phyloP scores from a whole-genome alignment of 805 yeast species.

The Novakomyces olei region DNA sequence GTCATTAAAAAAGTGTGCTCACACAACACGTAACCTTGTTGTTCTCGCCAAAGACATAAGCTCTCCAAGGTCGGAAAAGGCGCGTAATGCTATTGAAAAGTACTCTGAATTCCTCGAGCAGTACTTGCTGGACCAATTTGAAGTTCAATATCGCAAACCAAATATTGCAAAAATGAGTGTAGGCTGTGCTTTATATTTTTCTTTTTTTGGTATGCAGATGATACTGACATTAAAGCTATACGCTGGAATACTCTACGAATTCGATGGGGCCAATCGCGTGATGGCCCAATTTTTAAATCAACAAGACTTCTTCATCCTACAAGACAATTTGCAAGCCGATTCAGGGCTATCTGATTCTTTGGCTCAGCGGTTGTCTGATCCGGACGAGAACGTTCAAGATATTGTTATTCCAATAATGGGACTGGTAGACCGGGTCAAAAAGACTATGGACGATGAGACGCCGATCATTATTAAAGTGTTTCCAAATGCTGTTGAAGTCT shows the following conservation, averaged over 20 bases:
- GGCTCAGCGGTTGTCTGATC: conserved; percentile 34
- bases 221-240: no score
- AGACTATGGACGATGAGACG: background rate
- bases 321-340: no score
- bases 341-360: no score
- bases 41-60: background rate
- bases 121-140: conserved; percentile 44
- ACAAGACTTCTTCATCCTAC: conserved; percentile 41
- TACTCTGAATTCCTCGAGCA: conserved; percentile 61
- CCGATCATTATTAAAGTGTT: background rate
- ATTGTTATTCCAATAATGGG: no score
- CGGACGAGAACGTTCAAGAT: no score
- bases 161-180: conserved; percentile 43
- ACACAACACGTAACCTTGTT: no score
- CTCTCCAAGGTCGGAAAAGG: conserved; percentile 10
- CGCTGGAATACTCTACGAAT: conserved; percentile 55
- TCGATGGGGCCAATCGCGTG: conserved; percentile 66
- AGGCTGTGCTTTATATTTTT: no score
- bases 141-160: conserved; percentile 42
- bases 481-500: background rate
- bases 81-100: conserved; percentile 31
- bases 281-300: conserved; percentile 63
- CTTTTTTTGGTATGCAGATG: no score
- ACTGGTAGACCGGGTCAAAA: no score
- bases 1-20: no score